A percentile compares a stretch with the other conserved stretches of the same genome.
Conservation (phyloP, 495 filamentous ascomycete species). For the Paragyromitra xinjiangensis region DNA sequence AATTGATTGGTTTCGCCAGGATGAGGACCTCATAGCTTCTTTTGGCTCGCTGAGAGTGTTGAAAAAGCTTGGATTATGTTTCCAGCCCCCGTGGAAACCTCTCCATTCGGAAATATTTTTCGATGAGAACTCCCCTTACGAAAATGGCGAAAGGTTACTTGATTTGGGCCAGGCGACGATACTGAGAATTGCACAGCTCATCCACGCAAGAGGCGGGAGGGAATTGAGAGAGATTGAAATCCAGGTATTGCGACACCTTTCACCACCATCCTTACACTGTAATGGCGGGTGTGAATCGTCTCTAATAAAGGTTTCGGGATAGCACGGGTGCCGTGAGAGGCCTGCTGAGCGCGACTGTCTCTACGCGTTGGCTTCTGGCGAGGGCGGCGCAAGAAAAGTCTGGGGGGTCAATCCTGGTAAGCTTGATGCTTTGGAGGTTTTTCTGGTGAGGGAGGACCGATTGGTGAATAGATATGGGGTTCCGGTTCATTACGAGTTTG, state of each 20-base stretch:
- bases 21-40: constrained; percentile 14
- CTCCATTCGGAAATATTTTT: constrained; percentile 5
- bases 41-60: constrained; percentile 26
- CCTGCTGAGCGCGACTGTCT: not conserved
- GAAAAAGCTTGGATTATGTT: constrained; percentile 27
- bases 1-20: not conserved
- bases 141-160: not conserved
- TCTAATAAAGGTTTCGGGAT: not conserved
- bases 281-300: not conserved
- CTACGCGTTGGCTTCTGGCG: not conserved
- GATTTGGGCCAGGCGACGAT: constrained; percentile 3
- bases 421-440: not conserved
- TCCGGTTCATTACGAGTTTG: constrained; percentile 13
- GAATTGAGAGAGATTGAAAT: constrained; percentile 30
- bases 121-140: not conserved
- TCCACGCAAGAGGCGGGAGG: constrained; percentile 6
- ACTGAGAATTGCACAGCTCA: constrained; percentile 22
- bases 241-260: constrained; percentile 13
- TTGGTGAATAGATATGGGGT: constrained; percentile 23
- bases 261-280: not conserved
- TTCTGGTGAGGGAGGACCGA: constrained; percentile 2
- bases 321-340: constrained; percentile 28
- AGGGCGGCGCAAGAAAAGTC: constrained; percentile 18
- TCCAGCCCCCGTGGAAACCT: constrained; percentile 17
- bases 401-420: constrained; percentile 8